Base-by-base conservation (phyloP, 208 protist genomes). In the Angomonas desouzai region DNA sequence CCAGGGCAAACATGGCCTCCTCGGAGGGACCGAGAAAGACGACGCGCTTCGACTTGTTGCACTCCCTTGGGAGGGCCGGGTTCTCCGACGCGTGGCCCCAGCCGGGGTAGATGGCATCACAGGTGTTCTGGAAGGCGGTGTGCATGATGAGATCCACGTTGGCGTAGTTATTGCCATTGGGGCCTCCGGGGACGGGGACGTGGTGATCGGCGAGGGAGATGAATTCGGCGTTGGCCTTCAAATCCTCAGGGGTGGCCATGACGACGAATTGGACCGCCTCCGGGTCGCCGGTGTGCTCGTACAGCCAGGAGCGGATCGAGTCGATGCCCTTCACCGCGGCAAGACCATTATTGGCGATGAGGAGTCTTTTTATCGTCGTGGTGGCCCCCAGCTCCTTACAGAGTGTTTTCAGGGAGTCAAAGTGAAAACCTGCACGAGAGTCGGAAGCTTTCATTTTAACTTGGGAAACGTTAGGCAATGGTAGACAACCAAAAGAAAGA, bases 1-100 rank as follows among this genome's bases (percentile, higher is more conserved):
- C 98, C 18, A 99, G 77, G 22, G 90, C 83, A 61, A 87, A 87
- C 96, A 98, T 98, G 48, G 92, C 76, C 9, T 82, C 65, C 59
- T 82, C 79, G n/a, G 76, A 81, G 9, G 92, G 90, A 27, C 88
- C 89, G 48, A 95, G 76, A 69, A 95, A 92, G 7, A 59, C 74
- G 29, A 93, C 77, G 32, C 76, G 81, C 48, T 77, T 72, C 9
- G 73, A 76, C 62, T 80, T 88, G 28, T 61, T 28, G 51, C 81
- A 91, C 62, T 93, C 83, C 48, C 76, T 81, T n/a, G 97, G 96
- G 28, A 99, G 84, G 25, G 85, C 79, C 2, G 98, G 98, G 76
- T 99, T 99, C 67, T 99, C 98, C 10, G 89, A 97, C 11, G 98
- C 98, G 72, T 99, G 98, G 53, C 98, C 98, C 98, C 98, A 99